These are phyloP conservation scores for Rhynchosporium graminicola DNA, from an alignment of 2,329 filamentous ascomycete genomes.

Conservation along the genomic window DNA sequence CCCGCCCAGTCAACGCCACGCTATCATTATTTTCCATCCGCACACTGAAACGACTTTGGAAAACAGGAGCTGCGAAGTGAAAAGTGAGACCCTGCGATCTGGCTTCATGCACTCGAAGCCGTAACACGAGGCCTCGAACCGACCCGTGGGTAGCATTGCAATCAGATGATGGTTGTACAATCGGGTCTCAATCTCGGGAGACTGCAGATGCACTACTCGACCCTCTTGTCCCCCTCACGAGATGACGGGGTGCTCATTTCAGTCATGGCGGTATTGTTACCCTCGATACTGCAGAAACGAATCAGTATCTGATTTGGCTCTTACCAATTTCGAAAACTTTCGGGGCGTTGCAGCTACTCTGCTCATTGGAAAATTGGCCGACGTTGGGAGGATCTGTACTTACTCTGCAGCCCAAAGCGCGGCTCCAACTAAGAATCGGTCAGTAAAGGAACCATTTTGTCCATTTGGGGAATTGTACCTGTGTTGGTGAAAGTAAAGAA, in stretches of 20 bases:
- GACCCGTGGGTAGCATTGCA: constrained; percentile 19
- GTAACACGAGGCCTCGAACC: constrained; percentile 23
- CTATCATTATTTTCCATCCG: constrained; percentile 8
- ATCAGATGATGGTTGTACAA: constrained; percentile 25
- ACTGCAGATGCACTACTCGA: constrained; percentile 28
- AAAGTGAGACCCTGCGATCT: constrained; percentile 9
- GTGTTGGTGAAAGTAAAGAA: constrained; percentile 90
- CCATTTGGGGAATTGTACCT: constrained; percentile 45
- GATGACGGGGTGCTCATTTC: constrained; percentile 28
- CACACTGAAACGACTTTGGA: constrained; percentile 7
- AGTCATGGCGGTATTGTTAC: constrained; percentile 36
- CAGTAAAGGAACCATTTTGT: constrained; percentile 28
- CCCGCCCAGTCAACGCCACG: constrained; percentile 13
- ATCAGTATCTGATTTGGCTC: constrained; percentile 6
- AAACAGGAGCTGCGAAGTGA: neutral
- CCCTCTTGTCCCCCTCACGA: constrained; percentile 28
- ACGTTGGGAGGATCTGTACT: neutral
- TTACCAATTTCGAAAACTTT: neutral
- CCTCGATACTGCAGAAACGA: constrained; percentile 53
- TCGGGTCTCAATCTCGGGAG: constrained; percentile 28
- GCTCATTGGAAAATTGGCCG: neutral
- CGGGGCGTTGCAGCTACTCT: neutral
- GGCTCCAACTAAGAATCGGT: constrained; percentile 65
- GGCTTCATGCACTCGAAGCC: constrained; percentile 21
- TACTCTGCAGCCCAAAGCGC: constrained; percentile 87